phyloP scores from a whole-genome alignment of 169 alveolate species.

The Cryptosporidium muris region DNA sequence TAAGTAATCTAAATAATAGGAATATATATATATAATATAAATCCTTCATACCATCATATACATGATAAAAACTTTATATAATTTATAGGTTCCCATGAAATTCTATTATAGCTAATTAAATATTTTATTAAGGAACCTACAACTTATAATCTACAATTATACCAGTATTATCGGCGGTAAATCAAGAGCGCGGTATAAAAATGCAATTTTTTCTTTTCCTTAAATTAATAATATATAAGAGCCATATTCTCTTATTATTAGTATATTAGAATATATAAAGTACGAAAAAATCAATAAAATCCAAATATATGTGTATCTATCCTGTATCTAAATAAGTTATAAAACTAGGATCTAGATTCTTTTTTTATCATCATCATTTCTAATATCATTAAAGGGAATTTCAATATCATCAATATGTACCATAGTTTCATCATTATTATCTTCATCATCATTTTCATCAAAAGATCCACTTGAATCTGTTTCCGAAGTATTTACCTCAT shows the following conservation, averaged over 20 bases:
- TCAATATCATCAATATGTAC: constrained; percentile 85
- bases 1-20: neutral
- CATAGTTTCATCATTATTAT: constrained; percentile 87
- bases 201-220: too few relatives aligned
- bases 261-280: neutral
- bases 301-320: neutral
- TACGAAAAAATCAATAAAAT: neutral
- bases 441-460: constrained; percentile 85
- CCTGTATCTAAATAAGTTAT: neutral
- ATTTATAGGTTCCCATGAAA: too few relatives aligned
- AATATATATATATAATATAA: neutral
- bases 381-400: constrained; percentile 72
- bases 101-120: too few relatives aligned
- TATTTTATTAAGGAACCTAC: too few relatives aligned
- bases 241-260: too few relatives aligned
- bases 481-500: constrained; percentile 82
- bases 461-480: constrained; percentile 78
- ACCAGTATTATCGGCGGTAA: too few relatives aligned
- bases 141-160: too few relatives aligned
- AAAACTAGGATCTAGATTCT: constrained; percentile 69
- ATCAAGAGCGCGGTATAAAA: too few relatives aligned
- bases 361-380: constrained; percentile 77
- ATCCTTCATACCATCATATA: neutral
- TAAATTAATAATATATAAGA: too few relatives aligned
- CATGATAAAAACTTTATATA: too few relatives aligned